Percentiles rank a stretch among this genome's conserved stretches.
Conservation (phyloP, 495 filamentous ascomycete species). For the Lophium mytilinum region DNA sequence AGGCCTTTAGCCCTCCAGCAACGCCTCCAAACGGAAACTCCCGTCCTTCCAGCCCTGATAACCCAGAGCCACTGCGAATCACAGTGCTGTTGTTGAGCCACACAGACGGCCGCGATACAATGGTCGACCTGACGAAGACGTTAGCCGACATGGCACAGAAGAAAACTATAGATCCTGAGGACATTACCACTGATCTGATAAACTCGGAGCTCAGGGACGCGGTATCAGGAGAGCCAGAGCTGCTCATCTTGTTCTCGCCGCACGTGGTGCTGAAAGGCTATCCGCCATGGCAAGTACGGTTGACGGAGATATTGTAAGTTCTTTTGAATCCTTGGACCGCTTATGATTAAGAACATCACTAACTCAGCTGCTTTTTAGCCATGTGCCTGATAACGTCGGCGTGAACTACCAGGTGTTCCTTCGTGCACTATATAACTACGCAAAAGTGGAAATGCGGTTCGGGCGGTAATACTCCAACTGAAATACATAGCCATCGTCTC, state of each 20-base stretch:
- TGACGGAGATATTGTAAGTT: constrained; percentile 78
- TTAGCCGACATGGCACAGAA: constrained; percentile 90
- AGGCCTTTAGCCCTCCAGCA: constrained; percentile 40
- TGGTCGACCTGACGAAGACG: constrained; percentile 93
- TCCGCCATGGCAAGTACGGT: constrained; percentile 88
- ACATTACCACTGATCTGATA: constrained; percentile 81
- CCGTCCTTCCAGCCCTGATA: constrained; percentile 1
- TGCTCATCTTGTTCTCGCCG: constrained; percentile 78
- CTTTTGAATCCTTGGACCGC: too few relatives aligned
- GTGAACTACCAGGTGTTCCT: constrained; percentile 95
- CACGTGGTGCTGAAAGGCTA: constrained; percentile 79
- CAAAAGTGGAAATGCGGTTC: constrained; percentile 79
- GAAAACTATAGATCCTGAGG: constrained; percentile 64
- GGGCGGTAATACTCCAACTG: constrained; percentile 49
- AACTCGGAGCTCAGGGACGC: constrained; percentile 74
- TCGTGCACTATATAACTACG: constrained; percentile 70
- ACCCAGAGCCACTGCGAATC: constrained; percentile 40
- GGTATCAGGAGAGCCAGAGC: constrained; percentile 76
- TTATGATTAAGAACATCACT: neutral
- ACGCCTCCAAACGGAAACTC: constrained; percentile 23
- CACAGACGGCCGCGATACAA: constrained; percentile 81
- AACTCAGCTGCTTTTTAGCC: constrained; percentile 24
- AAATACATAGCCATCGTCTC: too few relatives aligned
- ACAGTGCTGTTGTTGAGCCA: constrained; percentile 80
- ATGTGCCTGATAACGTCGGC: constrained; percentile 59